phyloP scores from a whole-genome alignment of 2,329 filamentous ascomycete species.

The Colletotrichum aenigma region DNA sequence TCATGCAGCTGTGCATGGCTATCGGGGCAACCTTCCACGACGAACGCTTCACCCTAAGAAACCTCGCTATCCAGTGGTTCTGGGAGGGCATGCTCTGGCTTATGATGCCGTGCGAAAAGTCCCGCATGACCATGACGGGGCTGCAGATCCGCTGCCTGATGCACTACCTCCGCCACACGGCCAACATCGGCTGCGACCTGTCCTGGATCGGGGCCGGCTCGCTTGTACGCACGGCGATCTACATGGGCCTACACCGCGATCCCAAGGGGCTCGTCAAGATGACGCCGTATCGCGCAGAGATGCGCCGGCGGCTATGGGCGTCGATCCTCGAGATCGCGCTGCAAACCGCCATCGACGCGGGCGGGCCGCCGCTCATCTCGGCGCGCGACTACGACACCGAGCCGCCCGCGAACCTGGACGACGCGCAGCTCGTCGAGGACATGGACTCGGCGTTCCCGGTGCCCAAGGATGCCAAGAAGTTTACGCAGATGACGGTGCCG shows the following conservation, averaged over 20 bases:
- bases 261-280: slow-evolving; percentile 53
- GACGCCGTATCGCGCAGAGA: slow-evolving; percentile 52
- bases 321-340: slow-evolving; percentile 60
- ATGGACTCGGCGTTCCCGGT: slow-evolving; percentile 19
- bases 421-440: slow-evolving; percentile 51
- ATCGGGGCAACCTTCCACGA: slow-evolving; percentile 54
- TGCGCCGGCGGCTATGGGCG: slow-evolving; percentile 61
- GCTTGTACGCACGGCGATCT: slow-evolving; percentile 58
- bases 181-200: slow-evolving; percentile 53
- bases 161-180: slow-evolving; percentile 51
- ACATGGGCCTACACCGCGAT: slow-evolving; percentile 64
- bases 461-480: slow-evolving; percentile 28
- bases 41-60: slow-evolving; percentile 45
- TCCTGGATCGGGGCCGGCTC: slow-evolving; percentile 56
- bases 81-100: slow-evolving; percentile 58
- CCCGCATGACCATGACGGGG: slow-evolving; percentile 49
- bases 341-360: slow-evolving; percentile 54
- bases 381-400: slow-evolving; percentile 53
- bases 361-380: slow-evolving; percentile 53
- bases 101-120: slow-evolving; percentile 49
- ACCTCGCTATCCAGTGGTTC: slow-evolving; percentile 52
- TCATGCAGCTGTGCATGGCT: slow-evolving; percentile 58
- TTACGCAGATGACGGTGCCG: slow-evolving; percentile 56
- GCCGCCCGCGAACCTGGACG: slow-evolving; percentile 55
- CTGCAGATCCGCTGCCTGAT: slow-evolving; percentile 60